These are phyloP conservation scores for Sphagnum fallax DNA, from an alignment of 228 moss, liverwort and hornwort species.

Conservation along the genomic window DNA sequence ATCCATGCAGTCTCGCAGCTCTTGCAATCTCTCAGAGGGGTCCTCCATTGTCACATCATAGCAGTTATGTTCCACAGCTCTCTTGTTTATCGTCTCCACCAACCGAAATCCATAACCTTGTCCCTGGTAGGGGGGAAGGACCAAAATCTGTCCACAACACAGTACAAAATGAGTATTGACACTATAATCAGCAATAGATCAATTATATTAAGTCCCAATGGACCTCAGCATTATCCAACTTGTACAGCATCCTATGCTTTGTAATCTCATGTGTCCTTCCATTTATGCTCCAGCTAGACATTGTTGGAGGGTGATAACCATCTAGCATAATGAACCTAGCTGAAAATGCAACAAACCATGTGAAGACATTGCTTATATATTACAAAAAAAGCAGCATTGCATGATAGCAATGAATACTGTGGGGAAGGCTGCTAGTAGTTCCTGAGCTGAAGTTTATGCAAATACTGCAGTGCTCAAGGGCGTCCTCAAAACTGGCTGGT, in stretches of 20 bases:
- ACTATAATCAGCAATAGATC: not conserved
- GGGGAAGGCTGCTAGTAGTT: too few species aligned
- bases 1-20: constrained; percentile 90
- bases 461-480: too few species aligned
- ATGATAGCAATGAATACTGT: too few species aligned
- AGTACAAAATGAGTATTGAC: not conserved
- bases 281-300: too few species aligned
- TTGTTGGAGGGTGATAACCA: too few species aligned
- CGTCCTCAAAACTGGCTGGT: too few species aligned
- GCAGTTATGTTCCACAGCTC: constrained; percentile 52
- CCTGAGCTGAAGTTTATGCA: too few species aligned
- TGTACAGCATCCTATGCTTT: not conserved
- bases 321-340: too few species aligned
- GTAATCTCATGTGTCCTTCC: too few species aligned
- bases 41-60: constrained; percentile 95
- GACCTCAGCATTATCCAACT: not conserved
- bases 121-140: constrained; percentile 87
- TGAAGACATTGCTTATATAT: too few species aligned
- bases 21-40: constrained; percentile 75
- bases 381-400: too few species aligned
- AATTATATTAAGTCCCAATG: not conserved
- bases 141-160: constrained; percentile 56
- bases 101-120: constrained; percentile 69
- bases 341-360: too few species aligned
- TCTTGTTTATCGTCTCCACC: constrained; percentile 59